Evolutionary conservation across 148 eudicot species (phyloP), one percentile per base, ranked within the genome.

Genomic region (Diospyros lotus): DNA sequence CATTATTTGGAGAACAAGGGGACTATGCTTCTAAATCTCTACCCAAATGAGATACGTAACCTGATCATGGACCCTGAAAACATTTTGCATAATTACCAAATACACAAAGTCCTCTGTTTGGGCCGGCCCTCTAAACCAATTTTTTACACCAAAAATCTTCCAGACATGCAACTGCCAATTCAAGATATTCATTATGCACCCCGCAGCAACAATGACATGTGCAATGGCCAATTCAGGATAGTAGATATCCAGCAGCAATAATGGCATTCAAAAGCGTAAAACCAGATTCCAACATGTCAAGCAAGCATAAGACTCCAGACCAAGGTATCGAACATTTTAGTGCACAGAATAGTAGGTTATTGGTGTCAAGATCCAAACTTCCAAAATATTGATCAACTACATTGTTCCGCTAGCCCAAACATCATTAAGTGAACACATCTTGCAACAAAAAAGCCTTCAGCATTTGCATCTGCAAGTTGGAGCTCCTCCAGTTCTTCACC

Each of bases 241-340:
- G 81, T 79, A 79, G 80, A 78, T 77, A 80, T 68, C 82, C 74
- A 62, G 82, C 85, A 89, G 78, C 77, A 78, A 79, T 82, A 83
- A 83, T 71, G 79, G 80, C 82, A 80, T 77, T 81, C 89, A 78
- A 84, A 82, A 82, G 80, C 66, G 87, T 82, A 82, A 87, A 74
- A 80, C 80, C 85, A 84, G 77, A 71, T 75, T 75, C 54, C 59
- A 59, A 81, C 73, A 83, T 77, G 79, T 86, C 86, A 86, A 84
- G 82, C 87, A 84, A 87, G 83, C 89, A 89, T 66, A 83, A 85
- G 83, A 76, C 75, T 82, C 81, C 85, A n/a, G n/a, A 86, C 69
- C 77, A 80, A 82, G 87, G 83, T 85, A 84, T 72, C 64, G 74
- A 84, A 82, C 84, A 84, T 76, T 86, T 78, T 71, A 81, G 77